Evolutionary conservation across 2,329 filamentous ascomycete genomes (phyloP).

Genomic region (Talaromyces sp.): DNA sequence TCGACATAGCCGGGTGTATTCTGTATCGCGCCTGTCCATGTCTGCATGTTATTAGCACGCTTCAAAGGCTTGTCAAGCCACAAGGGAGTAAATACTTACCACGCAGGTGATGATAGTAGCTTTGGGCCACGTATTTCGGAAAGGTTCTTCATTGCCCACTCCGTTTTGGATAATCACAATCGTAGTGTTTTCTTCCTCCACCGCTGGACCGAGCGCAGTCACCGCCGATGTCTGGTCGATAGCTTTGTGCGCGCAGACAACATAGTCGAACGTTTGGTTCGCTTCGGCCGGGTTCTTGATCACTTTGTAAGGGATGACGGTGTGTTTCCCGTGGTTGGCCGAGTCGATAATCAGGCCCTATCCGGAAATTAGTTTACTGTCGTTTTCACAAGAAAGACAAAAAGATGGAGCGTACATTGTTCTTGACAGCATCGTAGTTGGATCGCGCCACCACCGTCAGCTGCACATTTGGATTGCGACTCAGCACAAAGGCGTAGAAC

Average conservation of each 20-base stretch:
- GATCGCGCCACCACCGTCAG: constrained; percentile 42
- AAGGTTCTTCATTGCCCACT: constrained; percentile 37
- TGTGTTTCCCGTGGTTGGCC: constrained; percentile 36
- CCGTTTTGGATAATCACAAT: constrained; percentile 39
- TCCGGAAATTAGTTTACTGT: not conserved
- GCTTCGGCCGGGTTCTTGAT: constrained; percentile 33
- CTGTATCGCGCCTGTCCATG: constrained; percentile 52
- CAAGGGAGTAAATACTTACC: constrained; percentile 29
- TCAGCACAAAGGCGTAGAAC: constrained; percentile 53
- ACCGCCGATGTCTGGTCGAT: constrained; percentile 38
- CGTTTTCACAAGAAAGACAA: not conserved
- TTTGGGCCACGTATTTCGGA: constrained; percentile 25
- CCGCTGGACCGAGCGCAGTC: constrained; percentile 25
- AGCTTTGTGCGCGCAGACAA: constrained; percentile 38
- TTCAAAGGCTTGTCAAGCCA: not conserved
- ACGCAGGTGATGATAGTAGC: constrained; percentile 34
- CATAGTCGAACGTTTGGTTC: constrained; percentile 25
- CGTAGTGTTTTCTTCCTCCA: constrained; percentile 30
- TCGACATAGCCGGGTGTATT: constrained; percentile 43
- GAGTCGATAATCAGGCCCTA: constrained; percentile 40
- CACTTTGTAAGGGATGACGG: constrained; percentile 27
- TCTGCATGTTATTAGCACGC: constrained; percentile 22
- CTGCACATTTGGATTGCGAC: constrained; percentile 34
- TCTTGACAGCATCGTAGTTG: constrained; percentile 40
- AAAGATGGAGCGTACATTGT: constrained; percentile 24